Conservation (phyloP, 1,284 basidiomycete genomes). For the Trichosporon asahii region DNA sequence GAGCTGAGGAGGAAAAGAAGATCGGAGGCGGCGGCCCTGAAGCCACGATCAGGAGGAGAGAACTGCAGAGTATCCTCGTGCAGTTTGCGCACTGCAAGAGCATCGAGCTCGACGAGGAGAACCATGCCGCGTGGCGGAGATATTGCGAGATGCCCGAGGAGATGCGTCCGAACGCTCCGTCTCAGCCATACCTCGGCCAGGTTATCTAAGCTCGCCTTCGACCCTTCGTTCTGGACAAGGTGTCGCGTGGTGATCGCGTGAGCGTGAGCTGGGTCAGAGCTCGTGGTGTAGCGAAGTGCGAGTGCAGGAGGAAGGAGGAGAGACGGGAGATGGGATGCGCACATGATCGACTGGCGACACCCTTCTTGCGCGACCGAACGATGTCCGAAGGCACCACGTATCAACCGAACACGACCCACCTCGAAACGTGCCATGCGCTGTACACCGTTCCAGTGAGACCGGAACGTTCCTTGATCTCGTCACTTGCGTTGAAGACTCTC, state of each 20-base stretch:
- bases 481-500: background rate
- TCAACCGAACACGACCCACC: no score
- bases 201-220: background rate
- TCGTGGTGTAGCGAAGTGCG: no score
- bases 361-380: background rate
- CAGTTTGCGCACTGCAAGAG: slow-evolving; percentile 3
- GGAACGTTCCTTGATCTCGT: background rate
- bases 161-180: background rate
- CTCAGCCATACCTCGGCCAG: background rate
- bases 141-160: slow-evolving; percentile 3
- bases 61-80: slow-evolving; percentile 20
- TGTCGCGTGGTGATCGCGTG: no score
- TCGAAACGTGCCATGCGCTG: background rate
- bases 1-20: background rate
- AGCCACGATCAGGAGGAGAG: slow-evolving; percentile 1
- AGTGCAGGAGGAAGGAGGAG: no score
- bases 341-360: background rate
- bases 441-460: no score
- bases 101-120: slow-evolving; percentile 8
- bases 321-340: no score
- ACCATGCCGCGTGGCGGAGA: background rate
- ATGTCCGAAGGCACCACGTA: background rate
- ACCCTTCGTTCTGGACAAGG: no score
- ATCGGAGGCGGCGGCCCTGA: background rate
- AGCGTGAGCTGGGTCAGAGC: no score